phyloP scores from a whole-genome alignment of 2,329 filamentous ascomycete genomes.

The Apiospora rasikravindrae region DNA sequence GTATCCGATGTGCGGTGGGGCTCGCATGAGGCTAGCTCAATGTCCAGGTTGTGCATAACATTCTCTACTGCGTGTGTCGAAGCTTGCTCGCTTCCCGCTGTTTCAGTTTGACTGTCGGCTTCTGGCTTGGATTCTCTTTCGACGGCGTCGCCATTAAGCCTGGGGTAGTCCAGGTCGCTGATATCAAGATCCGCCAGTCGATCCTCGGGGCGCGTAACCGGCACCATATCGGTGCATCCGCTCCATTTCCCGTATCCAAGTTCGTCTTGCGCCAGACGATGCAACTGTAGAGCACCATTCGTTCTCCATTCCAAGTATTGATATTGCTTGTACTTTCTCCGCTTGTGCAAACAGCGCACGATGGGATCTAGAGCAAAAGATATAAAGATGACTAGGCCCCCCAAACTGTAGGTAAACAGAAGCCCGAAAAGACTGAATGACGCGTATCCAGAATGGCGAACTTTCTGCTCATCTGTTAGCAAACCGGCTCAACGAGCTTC shows the following conservation, averaged over 20 bases:
- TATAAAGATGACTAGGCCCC: background rate
- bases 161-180: background rate
- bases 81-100: background rate
- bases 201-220: background rate
- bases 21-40: background rate
- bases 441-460: background rate
- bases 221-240: background rate
- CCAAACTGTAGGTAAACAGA: background rate
- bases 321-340: background rate
- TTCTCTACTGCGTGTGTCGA: background rate
- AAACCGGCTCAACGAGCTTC: too few species aligned
- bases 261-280: conserved; percentile 14
- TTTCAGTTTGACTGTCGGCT: background rate
- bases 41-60: background rate
- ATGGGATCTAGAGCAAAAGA: background rate
- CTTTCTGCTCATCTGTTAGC: conserved; percentile 8
- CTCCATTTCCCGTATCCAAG: conserved; percentile 6
- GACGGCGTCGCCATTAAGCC: background rate
- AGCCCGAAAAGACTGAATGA: conserved; percentile 18
- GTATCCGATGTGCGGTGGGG: background rate
- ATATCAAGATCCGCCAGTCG: background rate
- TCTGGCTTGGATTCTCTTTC: background rate
- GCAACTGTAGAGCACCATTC: background rate
- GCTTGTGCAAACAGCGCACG: background rate
- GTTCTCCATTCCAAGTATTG: conserved; percentile 17